Evolutionary conservation across 257 asterid genomes (phyloP).

Genomic region (Anisodus tanguticus): DNA sequence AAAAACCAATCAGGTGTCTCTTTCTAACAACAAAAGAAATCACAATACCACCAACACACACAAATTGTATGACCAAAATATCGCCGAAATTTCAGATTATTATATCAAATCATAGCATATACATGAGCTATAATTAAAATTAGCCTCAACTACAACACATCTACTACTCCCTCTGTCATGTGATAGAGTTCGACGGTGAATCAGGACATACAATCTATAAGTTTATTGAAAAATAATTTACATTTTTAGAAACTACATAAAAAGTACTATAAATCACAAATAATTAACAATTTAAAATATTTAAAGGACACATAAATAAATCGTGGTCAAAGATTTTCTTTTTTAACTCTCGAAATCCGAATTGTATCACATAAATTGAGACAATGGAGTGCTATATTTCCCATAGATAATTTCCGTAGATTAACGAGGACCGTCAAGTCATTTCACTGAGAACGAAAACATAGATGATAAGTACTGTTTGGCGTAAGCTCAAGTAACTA

Average conservation of each 20-base stretch:
- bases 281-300: too few species aligned
- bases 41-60: constrained; percentile 9
- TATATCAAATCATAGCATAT: constrained; percentile 6
- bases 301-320: too few species aligned
- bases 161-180: background rate
- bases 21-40: constrained; percentile 11
- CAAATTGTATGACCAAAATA: background rate
- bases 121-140: background rate
- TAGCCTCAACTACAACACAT: constrained; percentile 9
- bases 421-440: background rate
- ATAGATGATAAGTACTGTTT: background rate
- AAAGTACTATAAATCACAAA: too few species aligned
- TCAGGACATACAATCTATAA: too few species aligned
- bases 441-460: background rate
- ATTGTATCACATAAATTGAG: too few species aligned
- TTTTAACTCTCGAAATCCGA: too few species aligned
- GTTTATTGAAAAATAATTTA: too few species aligned
- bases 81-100: background rate
- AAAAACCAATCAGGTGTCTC: constrained; percentile 25
- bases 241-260: too few species aligned
- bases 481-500: background rate
- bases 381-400: background rate
- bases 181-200: too few species aligned
- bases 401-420: background rate
- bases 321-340: too few species aligned